Evolutionary conservation across 306 rosid genomes (phyloP).

Genomic region (Quercus engelmannii): DNA sequence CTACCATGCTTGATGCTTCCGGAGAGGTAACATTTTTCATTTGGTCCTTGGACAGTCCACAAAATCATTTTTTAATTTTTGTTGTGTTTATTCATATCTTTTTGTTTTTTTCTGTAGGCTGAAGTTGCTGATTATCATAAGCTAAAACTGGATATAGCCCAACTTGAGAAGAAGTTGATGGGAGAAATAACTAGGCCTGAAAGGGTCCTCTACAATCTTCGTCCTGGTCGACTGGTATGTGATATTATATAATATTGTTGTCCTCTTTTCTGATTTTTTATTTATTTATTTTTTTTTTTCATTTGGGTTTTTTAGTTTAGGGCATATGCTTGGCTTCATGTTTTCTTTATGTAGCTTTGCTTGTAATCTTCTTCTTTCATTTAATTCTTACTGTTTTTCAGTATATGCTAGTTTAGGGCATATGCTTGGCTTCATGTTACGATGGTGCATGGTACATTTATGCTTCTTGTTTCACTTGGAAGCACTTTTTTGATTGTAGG

Average conservation of each 20-base stretch:
- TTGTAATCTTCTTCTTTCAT: not conserved
- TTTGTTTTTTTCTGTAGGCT: slow-evolving; percentile 49
- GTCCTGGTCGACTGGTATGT: slow-evolving; percentile 96
- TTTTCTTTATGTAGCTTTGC: not conserved
- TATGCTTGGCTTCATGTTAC: not conserved
- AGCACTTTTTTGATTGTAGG: slow-evolving; percentile 39
- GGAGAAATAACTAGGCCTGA: slow-evolving; percentile 88
- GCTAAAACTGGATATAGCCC: slow-evolving; percentile 75
- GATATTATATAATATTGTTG: not conserved
- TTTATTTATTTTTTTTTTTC: not conserved
- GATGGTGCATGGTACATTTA: not conserved
- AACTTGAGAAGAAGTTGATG: slow-evolving; percentile 91
- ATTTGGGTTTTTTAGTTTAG: not conserved
- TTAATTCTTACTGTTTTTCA: not conserved
- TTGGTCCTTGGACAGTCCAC: not conserved
- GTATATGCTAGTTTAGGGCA: not conserved
- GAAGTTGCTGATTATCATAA: slow-evolving; percentile 88
- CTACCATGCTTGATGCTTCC: slow-evolving; percentile 74
- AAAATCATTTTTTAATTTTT: slow-evolving; percentile 17
- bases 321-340: too few relatives aligned
- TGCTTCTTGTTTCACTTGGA: slow-evolving; percentile 9
- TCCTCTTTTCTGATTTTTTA: not conserved
- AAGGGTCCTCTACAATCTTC: slow-evolving; percentile 78
- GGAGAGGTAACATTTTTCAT: slow-evolving; percentile 67
- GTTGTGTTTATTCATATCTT: not conserved